Percentiles rank a stretch among this genome's conserved stretches.
These are phyloP conservation scores for Dictyostelium intermedium DNA, from an alignment of 78 protist species.

Conservation along the genomic window DNA sequence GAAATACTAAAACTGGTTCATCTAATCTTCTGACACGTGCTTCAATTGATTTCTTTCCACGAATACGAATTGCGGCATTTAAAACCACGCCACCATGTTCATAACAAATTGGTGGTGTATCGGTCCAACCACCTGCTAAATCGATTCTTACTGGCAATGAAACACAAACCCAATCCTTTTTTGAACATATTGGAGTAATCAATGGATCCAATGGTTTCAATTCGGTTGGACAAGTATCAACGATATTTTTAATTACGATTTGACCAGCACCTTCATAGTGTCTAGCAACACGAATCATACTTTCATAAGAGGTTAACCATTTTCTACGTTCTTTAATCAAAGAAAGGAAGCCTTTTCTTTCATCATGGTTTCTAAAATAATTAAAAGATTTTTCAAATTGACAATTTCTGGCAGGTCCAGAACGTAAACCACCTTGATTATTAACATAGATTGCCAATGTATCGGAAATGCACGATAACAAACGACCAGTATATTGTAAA, in stretches of 20 bases:
- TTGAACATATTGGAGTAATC: not conserved
- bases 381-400: slow-evolving; percentile 2
- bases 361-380: slow-evolving; percentile 15
- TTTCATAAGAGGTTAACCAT: slow-evolving; percentile 40
- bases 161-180: slow-evolving; percentile 10
- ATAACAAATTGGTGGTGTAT: slow-evolving; percentile 74
- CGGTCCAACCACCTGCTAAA: slow-evolving; percentile 76
- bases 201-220: not conserved
- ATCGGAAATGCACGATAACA: slow-evolving; percentile 44
- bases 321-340: slow-evolving; percentile 35
- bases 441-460: not conserved
- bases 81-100: slow-evolving; percentile 72
- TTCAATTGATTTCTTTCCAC: slow-evolving; percentile 16
- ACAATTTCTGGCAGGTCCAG: slow-evolving; percentile 39
- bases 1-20: not conserved
- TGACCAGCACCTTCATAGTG: slow-evolving; percentile 78
- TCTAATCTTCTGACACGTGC: not conserved
- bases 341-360: slow-evolving; percentile 34
- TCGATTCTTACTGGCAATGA: slow-evolving; percentile 62
- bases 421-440: slow-evolving; percentile 52
- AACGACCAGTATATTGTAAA: slow-evolving; percentile 4
- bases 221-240: not conserved
- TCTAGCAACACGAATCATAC: slow-evolving; percentile 47
- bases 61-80: slow-evolving; percentile 38
- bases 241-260: slow-evolving; percentile 50